Evolutionary conservation across 106 monocot genomes (phyloP), one percentile per base, ranked within the genome.

Genomic region (Acanthochlamys bracteata): DNA sequence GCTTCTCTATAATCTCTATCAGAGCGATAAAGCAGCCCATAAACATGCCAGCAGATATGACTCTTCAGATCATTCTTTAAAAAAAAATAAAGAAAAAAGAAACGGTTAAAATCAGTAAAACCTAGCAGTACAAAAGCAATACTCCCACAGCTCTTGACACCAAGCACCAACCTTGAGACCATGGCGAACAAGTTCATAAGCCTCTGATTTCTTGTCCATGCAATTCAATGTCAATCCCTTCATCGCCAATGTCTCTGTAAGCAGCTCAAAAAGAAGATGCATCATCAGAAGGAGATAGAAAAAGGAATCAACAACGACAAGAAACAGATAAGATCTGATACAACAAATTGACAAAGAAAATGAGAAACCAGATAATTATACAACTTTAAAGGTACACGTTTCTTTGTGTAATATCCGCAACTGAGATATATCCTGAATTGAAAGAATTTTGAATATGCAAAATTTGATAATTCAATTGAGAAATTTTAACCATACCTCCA

Each of bases 41-140:
- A 98, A 25, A 98, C 96, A 80, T 98, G 96, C 96, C 96, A 98
- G 55, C 96, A 98, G 41, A 98, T 91, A 77, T 98, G 96, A 73
- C 96, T 98, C 78, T 98, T 98, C 53, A 98, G 88, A 69, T 98
- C 91, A 78, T 98, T 98, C 96, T 98, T 82, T 70, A 86, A 19
- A 70, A 55, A 25, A 19, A 12, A 42, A n/a, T n/a, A n/a, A n/a
- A n/a, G n/a, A 57, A 46, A 25, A 0, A 25, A 55, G n/a, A 33
- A 33, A 33, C 33, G 33, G 6, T n/a, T 6, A 33, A 33, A 33
- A 6, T 33, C 33, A 26, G 24, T 21, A 54, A 55, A 25, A 67
- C n/a, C 13, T 17, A n/a, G 20, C 19, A 20, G 14, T 49, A 17
- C 2, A 49, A 10, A 49, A 49, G 6, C 6, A 33, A 33, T 6